Base-by-base conservation (phyloP, 2,329 filamentous ascomycete genomes). In the Blastomyces silverae region DNA sequence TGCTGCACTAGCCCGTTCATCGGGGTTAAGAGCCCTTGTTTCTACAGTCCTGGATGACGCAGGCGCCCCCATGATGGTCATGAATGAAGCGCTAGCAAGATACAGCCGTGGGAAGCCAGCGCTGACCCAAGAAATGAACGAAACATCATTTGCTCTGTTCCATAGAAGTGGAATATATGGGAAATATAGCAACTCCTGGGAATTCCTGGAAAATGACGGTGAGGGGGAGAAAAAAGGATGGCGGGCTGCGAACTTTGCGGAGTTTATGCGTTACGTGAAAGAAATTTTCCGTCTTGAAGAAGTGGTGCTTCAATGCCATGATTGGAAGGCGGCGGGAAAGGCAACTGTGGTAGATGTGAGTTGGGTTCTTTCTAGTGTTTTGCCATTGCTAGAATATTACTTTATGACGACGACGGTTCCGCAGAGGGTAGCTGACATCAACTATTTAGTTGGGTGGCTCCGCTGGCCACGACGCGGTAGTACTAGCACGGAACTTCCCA, bases 161-260 rank as follows among this genome's bases (percentile, higher is more conserved):
- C 63, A 64, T 37, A 63, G 63, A 34, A 64, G 61, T 13, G 60
- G 56, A 17, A 25, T 44, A 42, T 61, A 65, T 50, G 63, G 58
- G 11, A 66, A 50, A 4, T 64, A 69, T 44, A 65, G 64, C 1
- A 72, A 71, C 15, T 69, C 67, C 28, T 74, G 70, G 70, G 69
- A 74, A 3, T 71, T 74, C 28, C 66, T 75, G 25, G 73, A 75
- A 64, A 72, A 73, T 31, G 73, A 75, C 60, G 70, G 73, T 42
- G 65, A 70, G 52, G 70, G 70, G 1, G 68, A 64, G 48, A 64
- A 62, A 15, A 66, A 63, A 42, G 64, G 53, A 3, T 67, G 61
- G 61, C 58, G 58, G 13, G 42, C 39, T 28, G 44, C 25, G 39
- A 61, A 61, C 42, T 61, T 61, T n/a, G 58, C 48, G 25, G 58